These are phyloP conservation scores for Ailanthus altissimus DNA, from an alignment of 345 rosid genomes.

Conservation along the genomic window DNA sequence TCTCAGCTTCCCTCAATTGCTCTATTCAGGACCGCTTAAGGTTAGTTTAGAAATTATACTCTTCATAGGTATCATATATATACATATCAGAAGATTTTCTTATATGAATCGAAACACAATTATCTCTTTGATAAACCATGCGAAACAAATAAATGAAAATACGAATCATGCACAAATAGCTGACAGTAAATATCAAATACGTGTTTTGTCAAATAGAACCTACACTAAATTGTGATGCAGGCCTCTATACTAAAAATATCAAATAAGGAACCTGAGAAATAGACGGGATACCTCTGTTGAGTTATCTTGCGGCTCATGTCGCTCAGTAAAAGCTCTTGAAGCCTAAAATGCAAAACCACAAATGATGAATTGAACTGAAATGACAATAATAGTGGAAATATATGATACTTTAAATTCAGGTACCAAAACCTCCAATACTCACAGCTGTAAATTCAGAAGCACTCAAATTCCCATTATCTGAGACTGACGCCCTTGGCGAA, in stretches of 20 bases:
- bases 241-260: background rate
- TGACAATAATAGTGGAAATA: slow-evolving; percentile 1
- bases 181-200: background rate
- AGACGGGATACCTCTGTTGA: slow-evolving; percentile 56
- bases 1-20: background rate
- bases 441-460: slow-evolving; percentile 59
- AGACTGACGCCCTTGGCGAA: slow-evolving; percentile 69
- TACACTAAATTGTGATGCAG: background rate
- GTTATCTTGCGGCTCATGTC: slow-evolving; percentile 49
- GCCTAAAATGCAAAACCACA: slow-evolving; percentile 39
- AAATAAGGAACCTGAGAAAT: background rate
- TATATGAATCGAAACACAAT: background rate
- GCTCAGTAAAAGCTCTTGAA: slow-evolving; percentile 46
- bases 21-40: background rate
- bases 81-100: background rate
- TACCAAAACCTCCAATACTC: slow-evolving; percentile 34
- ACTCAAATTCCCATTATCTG: slow-evolving; percentile 51
- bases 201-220: background rate
- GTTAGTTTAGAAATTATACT: background rate
- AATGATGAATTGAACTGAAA: slow-evolving; percentile 2
- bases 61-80: background rate
- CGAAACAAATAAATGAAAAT: background rate
- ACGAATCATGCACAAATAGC: background rate
- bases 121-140: background rate
- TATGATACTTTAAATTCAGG: background rate